These are phyloP conservation scores for Pleurotus djamor DNA, from an alignment of 768 basidiomycete genomes.

Conservation along the genomic window DNA sequence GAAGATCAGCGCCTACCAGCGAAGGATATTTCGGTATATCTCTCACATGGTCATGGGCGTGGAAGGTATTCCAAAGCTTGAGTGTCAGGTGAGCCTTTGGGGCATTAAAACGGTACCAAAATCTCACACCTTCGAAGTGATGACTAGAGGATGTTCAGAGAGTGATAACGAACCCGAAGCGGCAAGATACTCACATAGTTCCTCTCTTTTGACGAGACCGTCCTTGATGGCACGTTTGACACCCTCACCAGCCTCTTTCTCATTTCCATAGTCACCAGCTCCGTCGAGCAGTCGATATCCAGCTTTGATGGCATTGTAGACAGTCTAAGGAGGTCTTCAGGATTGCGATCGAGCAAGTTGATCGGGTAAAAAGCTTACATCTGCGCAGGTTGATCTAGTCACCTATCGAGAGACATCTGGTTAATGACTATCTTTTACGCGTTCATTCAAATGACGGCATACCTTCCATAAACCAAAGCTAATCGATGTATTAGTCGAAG, in stretches of 20 bases:
- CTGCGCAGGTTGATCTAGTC: constrained; percentile 56
- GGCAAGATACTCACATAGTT: constrained; percentile 60
- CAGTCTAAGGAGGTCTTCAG: constrained; percentile 42
- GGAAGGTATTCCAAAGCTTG: constrained; percentile 89
- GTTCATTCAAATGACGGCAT: constrained; percentile 7
- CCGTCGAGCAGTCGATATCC: constrained; percentile 89
- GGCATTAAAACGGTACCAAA: not conserved
- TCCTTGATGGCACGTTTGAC: constrained; percentile 75
- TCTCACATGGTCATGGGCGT: constrained; percentile 74
- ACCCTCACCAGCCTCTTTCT: constrained; percentile 82
- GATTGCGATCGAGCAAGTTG: not conserved
- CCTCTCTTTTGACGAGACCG: constrained; percentile 84
- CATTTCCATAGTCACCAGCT: constrained; percentile 88
- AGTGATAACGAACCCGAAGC: constrained; percentile 24
- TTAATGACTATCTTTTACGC: not conserved
- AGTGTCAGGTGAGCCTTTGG: not conserved
- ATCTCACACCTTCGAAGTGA: constrained; percentile 71
- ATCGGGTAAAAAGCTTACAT: constrained; percentile 33
- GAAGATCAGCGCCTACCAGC: constrained; percentile 7
- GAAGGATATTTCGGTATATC: not conserved
- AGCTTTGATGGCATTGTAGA: constrained; percentile 82
- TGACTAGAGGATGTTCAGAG: constrained; percentile 74
- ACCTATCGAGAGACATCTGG: constrained; percentile 41
- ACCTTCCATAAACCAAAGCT: constrained; percentile 78
- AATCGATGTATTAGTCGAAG: constrained; percentile 5